These are phyloP conservation scores for Sporothrix luriei DNA, from an alignment of 2,329 filamentous ascomycete species.

Conservation along the genomic window DNA sequence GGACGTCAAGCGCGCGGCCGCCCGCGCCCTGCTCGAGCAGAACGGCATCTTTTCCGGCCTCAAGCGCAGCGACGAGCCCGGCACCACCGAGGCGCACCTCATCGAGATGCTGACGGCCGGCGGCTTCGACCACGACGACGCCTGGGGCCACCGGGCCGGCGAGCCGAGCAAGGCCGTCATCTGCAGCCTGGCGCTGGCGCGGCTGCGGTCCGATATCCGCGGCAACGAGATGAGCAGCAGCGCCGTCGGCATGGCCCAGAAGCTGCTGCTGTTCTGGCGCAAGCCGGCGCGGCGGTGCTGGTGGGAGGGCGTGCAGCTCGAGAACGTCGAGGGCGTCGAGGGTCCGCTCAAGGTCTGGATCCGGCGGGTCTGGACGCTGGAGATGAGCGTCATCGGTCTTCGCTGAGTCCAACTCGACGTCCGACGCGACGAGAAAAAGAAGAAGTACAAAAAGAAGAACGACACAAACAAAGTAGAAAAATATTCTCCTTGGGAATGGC, in stretches of 20 bases:
- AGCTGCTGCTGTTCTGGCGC: constrained; percentile 94
- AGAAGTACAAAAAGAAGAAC: not conserved
- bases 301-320: constrained; percentile 97
- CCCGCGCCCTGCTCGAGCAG: constrained; percentile 81
- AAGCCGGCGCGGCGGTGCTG: constrained; percentile 95
- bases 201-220: constrained; percentile 88
- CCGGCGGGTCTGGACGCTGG: constrained; percentile 93
- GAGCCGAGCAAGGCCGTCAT: constrained; percentile 99
- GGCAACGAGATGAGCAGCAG: constrained; percentile 74
- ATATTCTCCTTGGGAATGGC: constrained; percentile 7
- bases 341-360: constrained; percentile 98
- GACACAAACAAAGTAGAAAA: not conserved
- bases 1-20: constrained; percentile 90
- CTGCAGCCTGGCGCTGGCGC: constrained; percentile 90
- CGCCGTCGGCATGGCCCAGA: constrained; percentile 96
- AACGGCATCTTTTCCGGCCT: constrained; percentile 95
- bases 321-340: constrained; percentile 85
- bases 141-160: constrained; percentile 94
- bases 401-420: constrained; percentile 52
- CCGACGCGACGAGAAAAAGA: not conserved
- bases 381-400: constrained; percentile 93
- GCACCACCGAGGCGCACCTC: constrained; percentile 94
- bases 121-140: constrained; percentile 93
- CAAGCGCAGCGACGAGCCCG: constrained; percentile 91
- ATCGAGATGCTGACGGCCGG: constrained; percentile 99